phyloP scores from a whole-genome alignment of 73 alveolate genomes.

The Tetrahymena thermophila region DNA sequence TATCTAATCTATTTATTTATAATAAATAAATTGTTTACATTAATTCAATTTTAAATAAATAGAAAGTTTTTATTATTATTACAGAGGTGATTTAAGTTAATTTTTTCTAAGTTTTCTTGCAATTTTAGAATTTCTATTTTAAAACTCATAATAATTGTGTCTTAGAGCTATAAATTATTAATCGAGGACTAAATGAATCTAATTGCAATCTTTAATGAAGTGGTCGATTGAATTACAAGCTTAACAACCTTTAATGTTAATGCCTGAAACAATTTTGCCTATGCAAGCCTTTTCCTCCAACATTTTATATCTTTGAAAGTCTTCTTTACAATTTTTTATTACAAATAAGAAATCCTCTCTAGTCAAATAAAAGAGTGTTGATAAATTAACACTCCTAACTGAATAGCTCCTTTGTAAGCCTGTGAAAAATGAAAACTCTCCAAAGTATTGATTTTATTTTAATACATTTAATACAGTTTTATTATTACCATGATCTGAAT shows the following conservation, averaged over 20 bases:
- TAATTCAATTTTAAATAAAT: neutral
- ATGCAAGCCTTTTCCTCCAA: neutral
- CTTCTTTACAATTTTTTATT: neutral
- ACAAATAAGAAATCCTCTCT: constrained; percentile 6
- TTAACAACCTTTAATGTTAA: neutral
- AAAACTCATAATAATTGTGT: neutral
- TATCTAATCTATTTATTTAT: neutral
- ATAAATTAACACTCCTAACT: constrained; percentile 5
- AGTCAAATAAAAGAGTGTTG: constrained; percentile 2
- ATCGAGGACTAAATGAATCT: neutral
- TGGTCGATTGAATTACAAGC: neutral
- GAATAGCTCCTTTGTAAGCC: constrained; percentile 10
- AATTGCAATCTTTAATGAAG: neutral
- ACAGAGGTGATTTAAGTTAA: neutral
- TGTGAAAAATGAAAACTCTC: constrained; percentile 28
- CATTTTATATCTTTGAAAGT: constrained; percentile 10
- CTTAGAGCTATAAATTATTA: neutral
- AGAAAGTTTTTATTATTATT: neutral
- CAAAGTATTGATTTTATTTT: constrained; percentile 1
- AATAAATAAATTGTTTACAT: neutral
- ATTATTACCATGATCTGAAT: neutral
- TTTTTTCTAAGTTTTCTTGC: neutral
- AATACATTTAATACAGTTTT: neutral
- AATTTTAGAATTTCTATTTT: neutral
- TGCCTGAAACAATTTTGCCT: neutral